Evolutionary conservation across 1,284 basidiomycete genomes (phyloP), one percentile per base, ranked within the genome.

Genomic region (Coniferiporia weirii): DNA sequence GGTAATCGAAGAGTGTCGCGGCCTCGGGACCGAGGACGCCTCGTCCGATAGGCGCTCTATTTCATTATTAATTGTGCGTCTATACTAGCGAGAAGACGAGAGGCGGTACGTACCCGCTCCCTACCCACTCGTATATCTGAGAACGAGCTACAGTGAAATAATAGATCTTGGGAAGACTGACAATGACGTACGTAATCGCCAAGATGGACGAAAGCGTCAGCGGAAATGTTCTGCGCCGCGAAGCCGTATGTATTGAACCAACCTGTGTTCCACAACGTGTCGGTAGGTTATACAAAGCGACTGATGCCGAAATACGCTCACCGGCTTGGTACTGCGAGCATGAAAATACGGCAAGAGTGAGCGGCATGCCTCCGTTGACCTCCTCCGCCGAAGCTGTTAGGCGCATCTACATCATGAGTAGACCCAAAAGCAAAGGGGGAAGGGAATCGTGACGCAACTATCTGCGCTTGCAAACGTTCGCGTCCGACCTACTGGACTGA

Each of bases 181-280:
- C 6, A 45, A 15, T 17, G 17, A 67, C 76, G 22, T 60, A 82
- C 82, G 69, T 86, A 87, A 70, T 86, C 84, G 12, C 84, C 85
- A 27, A 87, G 75, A 65, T 87, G 85, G 46, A 86, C 67, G 61
- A 83, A 84, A 52, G 83, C 72, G 64, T 87, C 84, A 2, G 82
- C 76, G 27, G 75, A 74, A 10, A 80, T 79, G 63, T 83, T 80
- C 56, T 78, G 78, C 19, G 82, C 79, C 1, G 83, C 82, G 50
- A 80, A 75, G 8, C 81, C 80, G 67, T 87, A 89, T 12, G 84
- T 83, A 66, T 86, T 86, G 75, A 87, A 88, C 70, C 77, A 86
- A 0, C 86, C 85, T 77, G 68, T 66, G 40, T 64, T 5, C 27
- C 27, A 66, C n/a, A 44, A 46, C 45, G 4, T 4, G n/a, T 4